A percentile compares a stretch with the other conserved stretches of the same genome.
Evolutionary conservation across 495 filamentous ascomycete species (phyloP).

Genomic region (Usnea hakonensis): DNA sequence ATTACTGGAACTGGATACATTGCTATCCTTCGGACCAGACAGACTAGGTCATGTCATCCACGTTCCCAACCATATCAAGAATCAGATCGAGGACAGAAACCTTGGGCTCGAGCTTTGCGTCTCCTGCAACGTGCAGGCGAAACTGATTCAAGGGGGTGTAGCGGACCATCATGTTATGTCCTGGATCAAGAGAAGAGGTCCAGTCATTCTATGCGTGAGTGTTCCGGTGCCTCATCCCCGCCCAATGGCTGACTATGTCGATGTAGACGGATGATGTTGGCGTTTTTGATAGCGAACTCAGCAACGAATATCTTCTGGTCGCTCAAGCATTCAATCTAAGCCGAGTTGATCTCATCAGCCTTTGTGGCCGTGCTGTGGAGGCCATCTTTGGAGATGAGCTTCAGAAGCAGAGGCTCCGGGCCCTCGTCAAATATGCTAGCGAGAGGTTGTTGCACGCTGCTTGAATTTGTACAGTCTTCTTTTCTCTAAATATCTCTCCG

Average conservation of each 20-base stretch:
- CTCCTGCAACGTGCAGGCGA: slow-evolving; percentile 72
- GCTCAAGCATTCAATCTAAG: slow-evolving; percentile 60
- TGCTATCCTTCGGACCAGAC: slow-evolving; percentile 60
- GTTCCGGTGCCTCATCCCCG: slow-evolving; percentile 12
- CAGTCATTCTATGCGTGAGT: slow-evolving; percentile 54
- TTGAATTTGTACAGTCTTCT: neutral
- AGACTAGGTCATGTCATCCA: slow-evolving; percentile 76
- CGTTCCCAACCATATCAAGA: slow-evolving; percentile 49
- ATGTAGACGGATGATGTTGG: slow-evolving; percentile 79
- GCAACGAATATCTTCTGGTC: slow-evolving; percentile 69
- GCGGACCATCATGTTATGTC: slow-evolving; percentile 66
- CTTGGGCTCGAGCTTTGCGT: slow-evolving; percentile 71
- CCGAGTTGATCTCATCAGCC: slow-evolving; percentile 44
- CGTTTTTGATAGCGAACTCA: slow-evolving; percentile 70
- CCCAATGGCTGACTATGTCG: neutral
- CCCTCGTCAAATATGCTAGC: neutral
- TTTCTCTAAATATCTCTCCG: neutral
- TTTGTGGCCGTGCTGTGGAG: slow-evolving; percentile 51
- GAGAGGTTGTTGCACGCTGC: neutral
- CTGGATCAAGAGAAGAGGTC: slow-evolving; percentile 49
- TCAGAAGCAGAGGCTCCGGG: slow-evolving; percentile 50
- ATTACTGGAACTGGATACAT: slow-evolving; percentile 48
- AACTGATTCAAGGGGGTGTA: slow-evolving; percentile 62
- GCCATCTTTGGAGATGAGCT: slow-evolving; percentile 57
- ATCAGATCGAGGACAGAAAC: slow-evolving; percentile 43